Percentiles rank a stretch among this genome's conserved stretches.
These are phyloP conservation scores for Globisporangium camurandrum DNA, from an alignment of 352 stramenopile species.

Conservation along the genomic window DNA sequence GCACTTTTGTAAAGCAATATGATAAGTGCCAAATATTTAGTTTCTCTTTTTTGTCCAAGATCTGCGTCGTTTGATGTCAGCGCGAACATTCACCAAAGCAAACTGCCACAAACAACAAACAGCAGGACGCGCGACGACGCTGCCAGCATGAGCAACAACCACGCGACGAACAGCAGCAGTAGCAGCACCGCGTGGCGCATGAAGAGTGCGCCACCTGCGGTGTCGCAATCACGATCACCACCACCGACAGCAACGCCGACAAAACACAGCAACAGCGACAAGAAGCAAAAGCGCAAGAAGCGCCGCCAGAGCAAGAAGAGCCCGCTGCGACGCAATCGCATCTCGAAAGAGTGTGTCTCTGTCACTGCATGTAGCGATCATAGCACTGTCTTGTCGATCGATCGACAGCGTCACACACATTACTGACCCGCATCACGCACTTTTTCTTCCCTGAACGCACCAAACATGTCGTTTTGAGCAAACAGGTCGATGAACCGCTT, in stretches of 20 bases:
- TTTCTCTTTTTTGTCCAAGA: too few relatives aligned
- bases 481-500: constrained; percentile 69
- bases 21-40: too few relatives aligned
- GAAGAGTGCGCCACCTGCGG: neutral
- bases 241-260: constrained; percentile 8
- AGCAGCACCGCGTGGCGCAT: constrained; percentile 5
- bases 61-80: constrained; percentile 9
- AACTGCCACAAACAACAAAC: neutral
- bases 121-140: neutral
- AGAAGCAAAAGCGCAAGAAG: constrained; percentile 8
- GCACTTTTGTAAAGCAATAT: too few relatives aligned
- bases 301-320: constrained; percentile 14
- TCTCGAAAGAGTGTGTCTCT: constrained; percentile 57
- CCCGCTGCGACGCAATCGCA: constrained; percentile 36
- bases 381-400: too few relatives aligned
- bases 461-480: too few relatives aligned
- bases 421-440: too few relatives aligned
- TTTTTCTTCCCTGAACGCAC: too few relatives aligned
- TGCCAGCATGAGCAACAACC: constrained; percentile 5
- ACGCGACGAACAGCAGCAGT: constrained; percentile 2
- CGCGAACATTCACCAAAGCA: constrained; percentile 4
- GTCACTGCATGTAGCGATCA: too few relatives aligned
- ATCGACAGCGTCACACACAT: too few relatives aligned
- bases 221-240: neutral
- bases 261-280: constrained; percentile 8